Percentiles rank a stretch among this genome's conserved stretches.
phyloP scores from a whole-genome alignment of 2,329 filamentous ascomycete species.

The Tolypocladium ophioglossoides region DNA sequence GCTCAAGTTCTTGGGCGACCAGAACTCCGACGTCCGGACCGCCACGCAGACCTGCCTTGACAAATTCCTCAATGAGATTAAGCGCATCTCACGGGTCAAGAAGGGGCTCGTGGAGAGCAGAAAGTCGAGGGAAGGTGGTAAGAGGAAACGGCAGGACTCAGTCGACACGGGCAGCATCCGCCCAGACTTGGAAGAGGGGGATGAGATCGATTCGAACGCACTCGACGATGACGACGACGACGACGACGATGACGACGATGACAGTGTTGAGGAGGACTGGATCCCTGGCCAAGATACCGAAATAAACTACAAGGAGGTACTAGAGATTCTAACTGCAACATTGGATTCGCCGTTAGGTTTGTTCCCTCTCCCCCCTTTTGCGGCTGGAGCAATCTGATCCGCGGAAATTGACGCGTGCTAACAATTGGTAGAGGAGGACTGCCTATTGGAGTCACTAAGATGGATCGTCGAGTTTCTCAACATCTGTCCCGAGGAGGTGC shows the following conservation, averaged over 20 bases:
- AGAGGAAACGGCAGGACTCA: constrained; percentile 58
- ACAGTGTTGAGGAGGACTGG: constrained; percentile 80
- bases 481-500: constrained; percentile 92
- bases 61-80: constrained; percentile 86
- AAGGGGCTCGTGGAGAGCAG: constrained; percentile 83
- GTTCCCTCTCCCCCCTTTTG: constrained; percentile 8
- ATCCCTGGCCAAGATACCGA: constrained; percentile 94
- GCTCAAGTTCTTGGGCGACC: constrained; percentile 84
- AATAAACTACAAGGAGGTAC: constrained; percentile 82
- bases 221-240: constrained; percentile 45
- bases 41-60: constrained; percentile 83
- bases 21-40: constrained; percentile 88
- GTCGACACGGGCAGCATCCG: constrained; percentile 54
- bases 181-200: constrained; percentile 48
- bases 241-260: constrained; percentile 5
- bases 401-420: not conserved
- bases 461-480: constrained; percentile 98
- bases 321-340: constrained; percentile 85
- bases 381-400: not conserved
- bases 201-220: constrained; percentile 47
- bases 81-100: constrained; percentile 85
- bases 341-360: constrained; percentile 71
- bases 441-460: constrained; percentile 77
- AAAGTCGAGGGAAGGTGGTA: constrained; percentile 56
- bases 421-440: constrained; percentile 62